These are phyloP conservation scores for Lepidium campestre DNA, from an alignment of 441 rosid genomes.

Conservation along the genomic window DNA sequence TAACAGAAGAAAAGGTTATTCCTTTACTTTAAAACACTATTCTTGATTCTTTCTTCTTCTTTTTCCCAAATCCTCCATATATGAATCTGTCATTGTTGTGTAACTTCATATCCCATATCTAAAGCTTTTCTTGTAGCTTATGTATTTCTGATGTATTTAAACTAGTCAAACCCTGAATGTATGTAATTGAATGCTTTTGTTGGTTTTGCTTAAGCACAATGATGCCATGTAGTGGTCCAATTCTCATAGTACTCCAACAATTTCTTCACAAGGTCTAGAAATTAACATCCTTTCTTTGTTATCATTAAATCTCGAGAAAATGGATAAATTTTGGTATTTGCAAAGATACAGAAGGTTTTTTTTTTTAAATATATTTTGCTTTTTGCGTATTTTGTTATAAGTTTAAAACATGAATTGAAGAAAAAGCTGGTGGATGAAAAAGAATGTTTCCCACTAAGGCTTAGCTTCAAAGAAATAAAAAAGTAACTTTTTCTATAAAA, in stretches of 20 bases:
- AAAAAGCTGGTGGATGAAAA: constrained; percentile 24
- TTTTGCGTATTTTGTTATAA: constrained; percentile 12
- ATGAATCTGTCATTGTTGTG: background rate
- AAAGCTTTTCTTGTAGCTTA: background rate
- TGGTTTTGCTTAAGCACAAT: background rate
- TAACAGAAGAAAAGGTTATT: constrained; percentile 4
- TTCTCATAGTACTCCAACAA: background rate
- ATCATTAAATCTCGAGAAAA: background rate
- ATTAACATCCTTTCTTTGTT: background rate
- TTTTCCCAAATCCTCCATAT: background rate
- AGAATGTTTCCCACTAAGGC: constrained; percentile 31
- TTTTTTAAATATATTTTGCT: background rate
- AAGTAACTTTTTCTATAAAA: background rate
- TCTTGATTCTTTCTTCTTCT: constrained; percentile 15
- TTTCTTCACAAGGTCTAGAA: background rate
- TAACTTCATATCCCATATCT: background rate
- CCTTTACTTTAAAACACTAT: constrained; percentile 23
- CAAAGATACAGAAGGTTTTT: background rate
- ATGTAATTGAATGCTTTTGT: constrained; percentile 11
- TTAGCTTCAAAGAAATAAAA: constrained; percentile 1
- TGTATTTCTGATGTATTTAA: too few species aligned
- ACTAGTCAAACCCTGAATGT: background rate
- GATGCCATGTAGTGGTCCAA: constrained; percentile 6
- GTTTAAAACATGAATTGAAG: constrained; percentile 2
- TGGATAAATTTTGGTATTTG: background rate